Evolutionary conservation across 768 basidiomycete genomes (phyloP).

Genomic region (Mycena rebaudengoi): DNA sequence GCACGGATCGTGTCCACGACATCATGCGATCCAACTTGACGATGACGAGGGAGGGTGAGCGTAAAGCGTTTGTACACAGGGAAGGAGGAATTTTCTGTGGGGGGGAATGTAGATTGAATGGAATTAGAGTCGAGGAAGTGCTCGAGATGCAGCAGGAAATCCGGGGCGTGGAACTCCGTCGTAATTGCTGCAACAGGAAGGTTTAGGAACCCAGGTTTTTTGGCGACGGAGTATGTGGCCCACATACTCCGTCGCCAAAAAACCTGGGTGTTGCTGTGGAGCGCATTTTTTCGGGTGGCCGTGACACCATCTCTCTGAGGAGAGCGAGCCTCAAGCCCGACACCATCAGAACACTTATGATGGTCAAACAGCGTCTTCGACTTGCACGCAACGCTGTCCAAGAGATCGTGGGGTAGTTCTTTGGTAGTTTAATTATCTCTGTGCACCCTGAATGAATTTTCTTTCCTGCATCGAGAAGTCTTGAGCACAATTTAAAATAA

Average conservation of each 20-base stretch:
- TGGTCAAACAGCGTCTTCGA: too few relatives aligned
- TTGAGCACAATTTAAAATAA: too few relatives aligned
- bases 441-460: too few relatives aligned
- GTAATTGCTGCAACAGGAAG: background rate
- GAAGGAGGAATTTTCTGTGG: slow-evolving; percentile 3
- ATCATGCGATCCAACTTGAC: slow-evolving; percentile 12
- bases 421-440: too few relatives aligned
- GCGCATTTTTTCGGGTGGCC: too few relatives aligned
- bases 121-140: slow-evolving; percentile 1
- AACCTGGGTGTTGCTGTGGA: too few relatives aligned
- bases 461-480: too few relatives aligned
- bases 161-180: slow-evolving; percentile 9
- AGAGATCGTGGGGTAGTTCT: too few relatives aligned
- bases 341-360: too few relatives aligned
- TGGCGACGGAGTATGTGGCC: slow-evolving; percentile 11
- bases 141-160: slow-evolving; percentile 3
- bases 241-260: slow-evolving; percentile 13
- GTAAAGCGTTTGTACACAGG: slow-evolving; percentile 26
- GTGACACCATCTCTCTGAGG: too few relatives aligned
- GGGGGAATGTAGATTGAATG: background rate
- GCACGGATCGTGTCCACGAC: slow-evolving; percentile 26
- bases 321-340: too few relatives aligned
- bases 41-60: slow-evolving; percentile 23
- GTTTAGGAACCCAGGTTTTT: slow-evolving; percentile 6
- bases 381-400: too few relatives aligned